Evolutionary conservation across 139 green algal species (phyloP), one percentile per base, ranked within the genome.

Genomic region (Volvox reticuliferus): DNA sequence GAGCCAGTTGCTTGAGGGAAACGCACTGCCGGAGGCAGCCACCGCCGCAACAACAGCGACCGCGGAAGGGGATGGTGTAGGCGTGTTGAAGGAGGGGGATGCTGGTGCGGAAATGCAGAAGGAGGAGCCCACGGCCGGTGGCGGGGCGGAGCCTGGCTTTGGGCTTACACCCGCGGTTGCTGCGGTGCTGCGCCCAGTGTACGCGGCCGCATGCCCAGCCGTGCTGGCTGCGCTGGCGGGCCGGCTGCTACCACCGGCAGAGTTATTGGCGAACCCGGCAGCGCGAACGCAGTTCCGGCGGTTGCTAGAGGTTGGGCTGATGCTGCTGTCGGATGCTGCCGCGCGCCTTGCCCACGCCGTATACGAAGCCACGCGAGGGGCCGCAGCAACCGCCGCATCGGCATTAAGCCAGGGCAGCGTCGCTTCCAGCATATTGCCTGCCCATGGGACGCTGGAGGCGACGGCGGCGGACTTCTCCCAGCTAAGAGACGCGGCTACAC

Each of bases 291-390:
- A 77, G 89, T 91, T 95, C 55, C 61, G 37, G 14, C 35, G 77
- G 32, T 78, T 96, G 86, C 87, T 96, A 76, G 94, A 96, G 13
- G 73, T 95, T 17, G 86, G 77, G 32, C 89, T 93, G 65, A 89
- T 95, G 83, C 79, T 94, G 21, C 77, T 96, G 6, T 75, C 90
- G 30, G 71, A 88, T n/a, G 79, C 92, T 3, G 62, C 87, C 1
- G 84, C 86, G 1, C 82, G 75, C 0, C 82, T 90, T 18, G 84
- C 83, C 18, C 35, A 89, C 24, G 21, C 69, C 1, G 22, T 89
- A 77, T 65, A 82, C 6, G 67, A 61, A 12, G 67, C 37, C 78
- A 65, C 36, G 36, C 88, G 32, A 55, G 95, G 44, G n/a, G 35
- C 18, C n/a, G 26, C 22, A 35, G 68, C 37, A 37, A 79, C 79